A percentile compares a stretch with the other conserved stretches of the same genome.
Conservation (phyloP, 2,329 filamentous ascomycete species). For the Xylaria sp. region DNA sequence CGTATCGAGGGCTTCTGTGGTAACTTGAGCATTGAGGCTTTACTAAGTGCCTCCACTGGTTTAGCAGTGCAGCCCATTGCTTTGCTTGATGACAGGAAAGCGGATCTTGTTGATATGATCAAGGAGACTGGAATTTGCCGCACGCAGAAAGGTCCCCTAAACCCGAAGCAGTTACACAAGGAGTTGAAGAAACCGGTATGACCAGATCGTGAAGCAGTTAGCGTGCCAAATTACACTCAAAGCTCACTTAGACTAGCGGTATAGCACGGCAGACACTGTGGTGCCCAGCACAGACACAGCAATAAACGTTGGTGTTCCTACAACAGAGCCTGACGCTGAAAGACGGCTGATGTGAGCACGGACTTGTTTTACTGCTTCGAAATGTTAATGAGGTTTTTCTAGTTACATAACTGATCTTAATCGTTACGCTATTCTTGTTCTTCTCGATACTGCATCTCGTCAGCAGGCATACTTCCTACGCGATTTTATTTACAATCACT, state of each 20-base stretch:
- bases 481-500: constrained; percentile 27
- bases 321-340: constrained; percentile 25
- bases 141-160: constrained; percentile 19
- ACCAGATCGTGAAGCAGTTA: neutral
- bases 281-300: neutral
- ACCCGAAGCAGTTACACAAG: constrained; percentile 16
- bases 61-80: constrained; percentile 16
- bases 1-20: constrained; percentile 28
- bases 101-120: constrained; percentile 15
- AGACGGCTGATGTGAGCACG: constrained; percentile 28
- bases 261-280: constrained; percentile 12
- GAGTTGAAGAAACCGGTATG: constrained; percentile 26
- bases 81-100: constrained; percentile 27
- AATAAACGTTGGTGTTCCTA: neutral
- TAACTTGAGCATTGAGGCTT: neutral
- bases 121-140: constrained; percentile 24
- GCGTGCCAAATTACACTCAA: neutral
- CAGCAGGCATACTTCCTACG: constrained; percentile 26
- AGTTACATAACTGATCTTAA: constrained; percentile 30
- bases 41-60: constrained; percentile 5
- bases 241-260: constrained; percentile 18
- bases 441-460: constrained; percentile 24
- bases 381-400: neutral
- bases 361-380: neutral
- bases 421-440: constrained; percentile 6